A percentile compares a stretch with the other conserved stretches of the same genome.
Evolutionary conservation across 371 early-diverging fungal species (phyloP).

Genomic region (Neoconidiobolus thromboides): DNA sequence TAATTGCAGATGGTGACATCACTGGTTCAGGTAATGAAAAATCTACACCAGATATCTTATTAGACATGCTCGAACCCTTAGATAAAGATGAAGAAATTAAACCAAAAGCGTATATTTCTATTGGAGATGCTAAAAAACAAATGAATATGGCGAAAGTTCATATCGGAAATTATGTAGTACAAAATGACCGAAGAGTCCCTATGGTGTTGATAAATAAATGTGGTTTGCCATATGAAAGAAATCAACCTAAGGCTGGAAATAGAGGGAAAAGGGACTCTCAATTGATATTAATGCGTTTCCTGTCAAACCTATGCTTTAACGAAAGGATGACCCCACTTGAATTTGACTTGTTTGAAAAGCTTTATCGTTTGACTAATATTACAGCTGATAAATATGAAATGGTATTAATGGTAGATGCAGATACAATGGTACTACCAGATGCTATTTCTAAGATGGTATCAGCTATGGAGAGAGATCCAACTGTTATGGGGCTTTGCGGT

Average conservation of each 20-base stretch:
- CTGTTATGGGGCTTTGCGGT: slow-evolving; percentile 65
- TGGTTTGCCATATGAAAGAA: slow-evolving; percentile 55
- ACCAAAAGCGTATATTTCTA: slow-evolving; percentile 60
- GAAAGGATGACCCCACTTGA: slow-evolving; percentile 89
- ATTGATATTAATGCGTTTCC: slow-evolving; percentile 91
- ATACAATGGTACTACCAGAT: slow-evolving; percentile 66
- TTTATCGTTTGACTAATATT: slow-evolving; percentile 56
- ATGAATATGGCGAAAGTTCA: slow-evolving; percentile 83
- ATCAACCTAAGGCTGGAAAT: slow-evolving; percentile 71
- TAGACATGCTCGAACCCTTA: slow-evolving; percentile 43
- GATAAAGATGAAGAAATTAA: slow-evolving; percentile 23
- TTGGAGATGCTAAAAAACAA: slow-evolving; percentile 69
- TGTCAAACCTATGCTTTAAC: slow-evolving; percentile 74
- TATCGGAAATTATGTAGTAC: slow-evolving; percentile 70
- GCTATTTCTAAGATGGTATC: slow-evolving; percentile 49
- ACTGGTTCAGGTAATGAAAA: slow-evolving; percentile 55
- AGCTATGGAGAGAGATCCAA: slow-evolving; percentile 55
- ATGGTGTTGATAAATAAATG: slow-evolving; percentile 84
- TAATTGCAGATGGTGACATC: slow-evolving; percentile 78
- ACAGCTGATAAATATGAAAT: slow-evolving; percentile 69
- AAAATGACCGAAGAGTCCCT: slow-evolving; percentile 35
- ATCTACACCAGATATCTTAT: slow-evolving; percentile 51
- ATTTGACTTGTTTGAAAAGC: slow-evolving; percentile 75
- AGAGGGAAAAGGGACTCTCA: slow-evolving; percentile 98
- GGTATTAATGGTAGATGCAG: slow-evolving; percentile 93